Evolutionary conservation across 305 asterid genomes (phyloP).

Genomic region (Fraxinus sp.): DNA sequence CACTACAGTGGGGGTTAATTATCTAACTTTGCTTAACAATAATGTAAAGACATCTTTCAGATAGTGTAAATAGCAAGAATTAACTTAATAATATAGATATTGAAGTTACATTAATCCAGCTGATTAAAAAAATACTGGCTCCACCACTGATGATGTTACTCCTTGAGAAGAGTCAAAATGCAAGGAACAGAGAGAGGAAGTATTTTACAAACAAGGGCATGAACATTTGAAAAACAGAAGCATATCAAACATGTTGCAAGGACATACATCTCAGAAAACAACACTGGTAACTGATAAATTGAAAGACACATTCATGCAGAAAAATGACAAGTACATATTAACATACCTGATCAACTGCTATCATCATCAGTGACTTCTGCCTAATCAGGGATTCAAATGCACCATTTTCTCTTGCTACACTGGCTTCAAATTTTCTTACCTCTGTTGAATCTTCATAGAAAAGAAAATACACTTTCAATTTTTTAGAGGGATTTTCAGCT

Average conservation of each 20-base stretch:
- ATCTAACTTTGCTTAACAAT: background rate
- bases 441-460: constrained; percentile 94
- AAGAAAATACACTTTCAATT: constrained; percentile 75
- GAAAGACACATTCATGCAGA: constrained; percentile 19
- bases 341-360: constrained; percentile 80
- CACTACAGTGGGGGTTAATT: background rate
- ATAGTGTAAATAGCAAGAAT: background rate
- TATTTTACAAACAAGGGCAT: constrained; percentile 9
- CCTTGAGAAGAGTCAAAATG: constrained; percentile 1
- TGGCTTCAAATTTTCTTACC: constrained; percentile 90
- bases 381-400: constrained; percentile 94
- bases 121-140: background rate
- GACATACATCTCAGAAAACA: constrained; percentile 8
- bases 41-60: background rate
- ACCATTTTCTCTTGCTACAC: constrained; percentile 86
- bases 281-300: background rate
- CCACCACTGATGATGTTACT: background rate
- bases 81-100: background rate
- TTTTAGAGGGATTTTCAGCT: constrained; percentile 78
- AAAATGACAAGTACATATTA: constrained; percentile 19
- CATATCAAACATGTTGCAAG: constrained; percentile 15
- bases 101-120: background rate
- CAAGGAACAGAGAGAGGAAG: constrained; percentile 2
- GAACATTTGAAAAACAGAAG: constrained; percentile 4
- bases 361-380: constrained; percentile 92